Percentiles rank a stretch among this genome's conserved stretches.
Conservation (phyloP, 345 rosid genomes). For the Cardiospermum halicacabum region DNA sequence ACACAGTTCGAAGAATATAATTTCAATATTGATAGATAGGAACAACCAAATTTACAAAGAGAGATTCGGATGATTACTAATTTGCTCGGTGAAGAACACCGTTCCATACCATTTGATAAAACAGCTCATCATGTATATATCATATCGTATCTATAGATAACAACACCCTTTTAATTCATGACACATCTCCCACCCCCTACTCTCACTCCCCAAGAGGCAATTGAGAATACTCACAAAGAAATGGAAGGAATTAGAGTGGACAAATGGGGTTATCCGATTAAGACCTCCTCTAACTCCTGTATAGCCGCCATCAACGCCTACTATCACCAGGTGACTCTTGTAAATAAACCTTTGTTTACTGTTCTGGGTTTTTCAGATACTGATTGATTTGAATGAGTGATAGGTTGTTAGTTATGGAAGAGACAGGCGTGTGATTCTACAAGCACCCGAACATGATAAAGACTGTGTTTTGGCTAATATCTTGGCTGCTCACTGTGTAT, state of each 20-base stretch:
- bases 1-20: too few species aligned
- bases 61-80: too few species aligned
- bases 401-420: constrained; percentile 75
- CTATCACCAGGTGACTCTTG: constrained; percentile 50
- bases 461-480: constrained; percentile 72
- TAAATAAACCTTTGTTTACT: not conserved
- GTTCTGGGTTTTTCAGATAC: constrained; percentile 3
- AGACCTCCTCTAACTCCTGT: constrained; percentile 56
- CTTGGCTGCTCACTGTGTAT: constrained; percentile 72
- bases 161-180: too few species aligned
- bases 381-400: not conserved
- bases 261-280: constrained; percentile 78
- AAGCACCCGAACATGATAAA: constrained; percentile 54
- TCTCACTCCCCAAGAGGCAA: not conserved
- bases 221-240: not conserved
- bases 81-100: too few species aligned
- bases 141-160: too few species aligned
- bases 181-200: too few species aligned
- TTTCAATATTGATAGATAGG: too few species aligned
- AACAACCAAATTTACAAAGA: too few species aligned
- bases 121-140: too few species aligned
- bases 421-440: constrained; percentile 54
- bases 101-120: too few species aligned
- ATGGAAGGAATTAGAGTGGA: constrained; percentile 56
- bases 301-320: constrained; percentile 63